phyloP scores from a whole-genome alignment of 768 basidiomycete genomes.

The Xerocomus brunneocitrinus region DNA sequence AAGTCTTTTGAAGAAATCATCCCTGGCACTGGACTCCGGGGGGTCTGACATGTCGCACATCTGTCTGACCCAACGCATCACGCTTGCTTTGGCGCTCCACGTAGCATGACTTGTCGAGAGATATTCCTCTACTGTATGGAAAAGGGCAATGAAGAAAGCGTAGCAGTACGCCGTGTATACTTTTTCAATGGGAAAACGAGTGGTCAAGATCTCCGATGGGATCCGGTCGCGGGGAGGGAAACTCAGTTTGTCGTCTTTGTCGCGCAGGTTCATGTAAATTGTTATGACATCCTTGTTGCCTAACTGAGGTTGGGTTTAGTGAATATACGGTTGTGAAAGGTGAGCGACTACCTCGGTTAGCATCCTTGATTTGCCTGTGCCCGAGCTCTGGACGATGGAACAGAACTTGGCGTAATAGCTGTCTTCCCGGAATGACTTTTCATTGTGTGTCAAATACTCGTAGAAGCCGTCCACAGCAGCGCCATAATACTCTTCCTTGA shows the following conservation, averaged over 20 bases:
- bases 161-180: background rate
- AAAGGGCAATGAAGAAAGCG: slow-evolving; percentile 3
- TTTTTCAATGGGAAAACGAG: background rate
- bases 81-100: no score
- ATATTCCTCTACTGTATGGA: background rate
- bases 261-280: no score
- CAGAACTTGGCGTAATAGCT: no score
- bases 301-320: background rate
- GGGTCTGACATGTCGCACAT: background rate
- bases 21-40: background rate
- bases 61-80: background rate
- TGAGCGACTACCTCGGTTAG: slow-evolving; percentile 3
- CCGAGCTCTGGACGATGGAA: slow-evolving; percentile 8
- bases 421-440: background rate
- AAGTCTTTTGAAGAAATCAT: background rate
- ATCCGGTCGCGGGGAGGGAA: background rate
- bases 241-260: no score
- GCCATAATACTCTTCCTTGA: background rate
- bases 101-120: background rate
- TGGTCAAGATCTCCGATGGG: background rate
- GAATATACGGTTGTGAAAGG: background rate
- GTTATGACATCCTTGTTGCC: background rate
- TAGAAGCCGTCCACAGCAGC: slow-evolving; percentile 1
- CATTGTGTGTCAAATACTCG: slow-evolving; percentile 5
- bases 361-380: slow-evolving; percentile 11